Evolutionary conservation across 1,284 basidiomycete species (phyloP).

Genomic region (Waitea zeae): DNA sequence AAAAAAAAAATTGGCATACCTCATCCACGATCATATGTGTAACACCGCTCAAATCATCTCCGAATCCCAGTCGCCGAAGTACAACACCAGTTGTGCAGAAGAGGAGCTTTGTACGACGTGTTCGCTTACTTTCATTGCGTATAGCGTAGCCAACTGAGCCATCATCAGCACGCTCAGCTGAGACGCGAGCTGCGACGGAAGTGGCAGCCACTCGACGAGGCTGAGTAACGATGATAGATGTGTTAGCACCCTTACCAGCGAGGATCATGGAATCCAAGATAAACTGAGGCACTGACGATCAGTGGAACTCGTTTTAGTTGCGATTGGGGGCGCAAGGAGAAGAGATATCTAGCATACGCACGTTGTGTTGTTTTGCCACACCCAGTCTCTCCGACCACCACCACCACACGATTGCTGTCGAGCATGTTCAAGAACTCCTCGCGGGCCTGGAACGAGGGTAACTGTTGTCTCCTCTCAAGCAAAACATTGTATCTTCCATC

Average conservation of each 20-base stretch:
- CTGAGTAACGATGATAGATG: slow-evolving; percentile 80
- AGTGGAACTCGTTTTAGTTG: too few species aligned
- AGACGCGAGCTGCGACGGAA: slow-evolving; percentile 79
- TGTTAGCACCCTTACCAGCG: slow-evolving; percentile 40
- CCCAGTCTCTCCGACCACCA: slow-evolving; percentile 79
- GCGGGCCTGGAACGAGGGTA: slow-evolving; percentile 63
- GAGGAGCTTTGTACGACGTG: slow-evolving; percentile 53
- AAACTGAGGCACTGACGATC: slow-evolving; percentile 77
- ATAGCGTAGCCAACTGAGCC: slow-evolving; percentile 82
- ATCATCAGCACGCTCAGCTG: slow-evolving; percentile 71
- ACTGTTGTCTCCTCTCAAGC: slow-evolving; percentile 39
- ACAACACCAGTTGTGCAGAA: slow-evolving; percentile 93
- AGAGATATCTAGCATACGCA: slow-evolving; percentile 18
- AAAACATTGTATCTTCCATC: slow-evolving; percentile 26
- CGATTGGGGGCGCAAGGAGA: too few species aligned
- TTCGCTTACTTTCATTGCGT: slow-evolving; percentile 71
- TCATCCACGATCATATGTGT: slow-evolving; percentile 89
- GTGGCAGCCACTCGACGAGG: slow-evolving; percentile 83
- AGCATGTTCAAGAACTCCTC: slow-evolving; percentile 48
- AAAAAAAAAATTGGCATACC: slow-evolving; percentile 23
- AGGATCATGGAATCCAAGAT: slow-evolving; percentile 73
- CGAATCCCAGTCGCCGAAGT: slow-evolving; percentile 62
- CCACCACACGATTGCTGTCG: slow-evolving; percentile 46
- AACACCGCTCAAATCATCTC: slow-evolving; percentile 53
- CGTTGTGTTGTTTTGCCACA: slow-evolving; percentile 84